These are phyloP conservation scores for Santalum album DNA, from an alignment of 164 flowering plant genomes.

Conservation along the genomic window DNA sequence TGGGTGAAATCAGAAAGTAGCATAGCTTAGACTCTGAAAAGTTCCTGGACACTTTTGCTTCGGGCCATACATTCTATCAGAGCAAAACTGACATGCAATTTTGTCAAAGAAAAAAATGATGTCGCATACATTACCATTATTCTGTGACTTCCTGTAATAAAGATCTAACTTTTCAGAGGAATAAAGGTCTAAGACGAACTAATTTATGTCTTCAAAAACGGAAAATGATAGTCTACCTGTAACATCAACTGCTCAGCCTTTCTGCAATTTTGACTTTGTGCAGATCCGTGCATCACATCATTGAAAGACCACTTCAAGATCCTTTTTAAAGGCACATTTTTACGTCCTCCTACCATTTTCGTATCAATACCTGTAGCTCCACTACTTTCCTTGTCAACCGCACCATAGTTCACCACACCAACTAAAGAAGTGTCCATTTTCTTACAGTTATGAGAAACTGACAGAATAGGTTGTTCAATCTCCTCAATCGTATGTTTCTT, in stretches of 20 bases:
- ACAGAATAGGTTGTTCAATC: constrained; percentile 11
- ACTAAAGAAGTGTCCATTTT: constrained; percentile 4
- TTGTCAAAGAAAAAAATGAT: too few species aligned
- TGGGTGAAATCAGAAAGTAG: too few species aligned
- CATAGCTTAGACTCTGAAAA: too few species aligned
- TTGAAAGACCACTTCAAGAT: constrained; percentile 58
- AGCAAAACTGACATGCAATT: too few species aligned
- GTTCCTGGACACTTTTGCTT: too few species aligned
- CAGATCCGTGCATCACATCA: constrained; percentile 66
- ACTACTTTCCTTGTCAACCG: constrained; percentile 5
- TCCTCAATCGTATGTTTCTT: constrained; percentile 9
- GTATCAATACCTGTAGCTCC: constrained; percentile 8
- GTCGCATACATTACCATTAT: too few species aligned
- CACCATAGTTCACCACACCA: constrained; percentile 1
- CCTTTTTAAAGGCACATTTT: constrained; percentile 21
- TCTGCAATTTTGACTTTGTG: constrained; percentile 27
- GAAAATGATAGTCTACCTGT: constrained; percentile 51
- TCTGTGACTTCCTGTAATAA: too few species aligned
- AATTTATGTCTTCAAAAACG: too few species aligned
- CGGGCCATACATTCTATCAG: too few species aligned
- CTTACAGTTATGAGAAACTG: constrained; percentile 4
- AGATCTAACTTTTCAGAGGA: too few species aligned
- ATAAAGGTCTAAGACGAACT: too few species aligned
- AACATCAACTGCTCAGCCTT: constrained; percentile 60
- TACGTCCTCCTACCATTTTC: constrained; percentile 9